These are phyloP conservation scores for Pseudogymnoascus sp. DNA, from an alignment of 2,329 filamentous ascomycete species.

Conservation along the genomic window DNA sequence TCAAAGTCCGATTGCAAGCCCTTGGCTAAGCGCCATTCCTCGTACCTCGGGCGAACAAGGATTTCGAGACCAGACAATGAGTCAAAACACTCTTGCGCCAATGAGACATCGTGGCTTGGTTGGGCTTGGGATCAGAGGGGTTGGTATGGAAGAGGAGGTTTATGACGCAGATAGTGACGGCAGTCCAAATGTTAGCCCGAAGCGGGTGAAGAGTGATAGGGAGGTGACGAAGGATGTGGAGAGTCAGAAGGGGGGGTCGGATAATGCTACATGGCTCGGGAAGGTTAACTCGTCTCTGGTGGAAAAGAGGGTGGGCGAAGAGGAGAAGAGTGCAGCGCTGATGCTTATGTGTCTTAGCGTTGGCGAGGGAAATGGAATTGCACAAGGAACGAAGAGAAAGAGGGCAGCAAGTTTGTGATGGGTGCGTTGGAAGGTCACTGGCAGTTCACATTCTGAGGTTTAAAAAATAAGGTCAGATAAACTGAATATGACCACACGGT, in stretches of 20 bases:
- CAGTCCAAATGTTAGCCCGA: neutral
- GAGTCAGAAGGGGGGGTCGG: neutral
- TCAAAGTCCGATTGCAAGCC: slow-evolving; percentile 25
- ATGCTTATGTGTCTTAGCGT: slow-evolving; percentile 6
- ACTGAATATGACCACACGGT: neutral
- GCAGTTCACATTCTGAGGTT: neutral
- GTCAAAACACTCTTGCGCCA: neutral
- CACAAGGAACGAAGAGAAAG: neutral
- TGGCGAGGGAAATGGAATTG: neutral
- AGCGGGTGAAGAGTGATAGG: neutral
- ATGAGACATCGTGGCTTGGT: neutral
- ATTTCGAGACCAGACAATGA: neutral
- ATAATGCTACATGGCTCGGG: neutral
- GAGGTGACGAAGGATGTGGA: neutral
- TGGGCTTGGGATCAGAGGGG: neutral
- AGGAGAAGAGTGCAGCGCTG: slow-evolving; percentile 5
- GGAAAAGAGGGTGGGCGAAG: neutral
- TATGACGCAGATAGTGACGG: neutral
- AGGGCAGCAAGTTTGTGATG: neutral
- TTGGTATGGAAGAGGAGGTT: neutral
- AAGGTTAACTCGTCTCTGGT: neutral
- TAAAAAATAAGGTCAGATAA: neutral
- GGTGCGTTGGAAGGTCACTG: neutral
- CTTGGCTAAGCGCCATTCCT: slow-evolving; percentile 39
- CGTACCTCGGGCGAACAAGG: neutral